These are phyloP conservation scores for Polyplosphaeria fusca DNA, from an alignment of 495 filamentous ascomycete genomes.

Conservation along the genomic window DNA sequence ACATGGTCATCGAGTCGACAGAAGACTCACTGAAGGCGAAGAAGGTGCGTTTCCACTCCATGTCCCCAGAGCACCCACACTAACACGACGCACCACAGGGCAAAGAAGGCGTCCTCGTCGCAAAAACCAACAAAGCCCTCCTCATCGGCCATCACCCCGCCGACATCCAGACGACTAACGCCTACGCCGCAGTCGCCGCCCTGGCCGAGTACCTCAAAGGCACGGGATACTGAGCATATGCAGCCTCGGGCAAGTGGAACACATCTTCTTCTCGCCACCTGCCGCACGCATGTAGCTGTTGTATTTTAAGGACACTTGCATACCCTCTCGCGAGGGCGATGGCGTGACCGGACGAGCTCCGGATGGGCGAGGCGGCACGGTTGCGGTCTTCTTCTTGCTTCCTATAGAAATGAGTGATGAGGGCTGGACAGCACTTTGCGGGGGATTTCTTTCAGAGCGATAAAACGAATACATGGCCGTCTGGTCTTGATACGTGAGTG, in stretches of 20 bases:
- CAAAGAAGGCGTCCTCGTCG: constrained; percentile 72
- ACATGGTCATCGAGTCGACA: constrained; percentile 67
- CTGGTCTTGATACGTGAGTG: background rate
- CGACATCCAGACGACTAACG: constrained; percentile 59
- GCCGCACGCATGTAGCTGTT: background rate
- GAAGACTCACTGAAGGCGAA: constrained; percentile 79
- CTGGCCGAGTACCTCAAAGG: constrained; percentile 73
- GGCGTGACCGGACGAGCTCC: background rate
- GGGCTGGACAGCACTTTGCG: background rate
- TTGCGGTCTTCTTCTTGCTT: background rate
- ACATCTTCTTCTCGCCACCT: background rate
- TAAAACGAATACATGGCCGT: background rate
- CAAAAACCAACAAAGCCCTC: constrained; percentile 80
- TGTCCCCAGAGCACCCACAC: background rate
- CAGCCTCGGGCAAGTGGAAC: background rate
- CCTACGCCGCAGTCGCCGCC: constrained; percentile 62
- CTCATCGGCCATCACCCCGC: constrained; percentile 84
- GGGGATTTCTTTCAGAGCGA: background rate
- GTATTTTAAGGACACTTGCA: constrained; percentile 35
- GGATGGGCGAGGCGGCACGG: background rate
- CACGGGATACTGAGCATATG: constrained; percentile 58
- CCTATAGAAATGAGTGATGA: background rate
- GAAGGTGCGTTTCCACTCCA: constrained; percentile 59
- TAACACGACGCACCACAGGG: constrained; percentile 53
- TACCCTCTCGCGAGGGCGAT: constrained; percentile 25